phyloP scores from a whole-genome alignment of 306 rosid genomes.

The Crotalaria pallida region DNA sequence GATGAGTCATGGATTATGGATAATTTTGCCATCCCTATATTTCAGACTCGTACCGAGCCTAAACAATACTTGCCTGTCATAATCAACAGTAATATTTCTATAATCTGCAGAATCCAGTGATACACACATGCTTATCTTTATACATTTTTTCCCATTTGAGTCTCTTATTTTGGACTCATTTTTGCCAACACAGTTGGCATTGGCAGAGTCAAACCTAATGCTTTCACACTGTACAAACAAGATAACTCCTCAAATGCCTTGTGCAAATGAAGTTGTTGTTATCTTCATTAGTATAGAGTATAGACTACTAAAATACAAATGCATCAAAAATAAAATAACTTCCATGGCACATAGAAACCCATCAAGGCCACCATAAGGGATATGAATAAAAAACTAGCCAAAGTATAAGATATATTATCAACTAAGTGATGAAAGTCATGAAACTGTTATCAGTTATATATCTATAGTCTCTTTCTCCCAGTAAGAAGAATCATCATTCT shows the following conservation, averaged over 20 bases:
- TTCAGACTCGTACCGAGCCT: too few species aligned
- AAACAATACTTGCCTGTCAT: too few species aligned
- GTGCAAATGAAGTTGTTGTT: too few species aligned
- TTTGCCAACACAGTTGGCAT: background rate
- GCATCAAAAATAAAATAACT: background rate
- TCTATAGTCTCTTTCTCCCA: background rate
- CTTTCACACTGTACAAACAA: background rate
- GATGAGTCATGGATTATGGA: too few species aligned
- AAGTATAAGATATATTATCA: too few species aligned
- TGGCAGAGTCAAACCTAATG: background rate
- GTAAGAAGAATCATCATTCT: slow-evolving; percentile 17
- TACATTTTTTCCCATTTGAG: background rate
- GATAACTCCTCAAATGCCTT: background rate
- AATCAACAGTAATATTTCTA: too few species aligned
- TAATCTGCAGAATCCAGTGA: background rate
- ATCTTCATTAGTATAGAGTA: background rate
- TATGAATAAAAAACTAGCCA: background rate
- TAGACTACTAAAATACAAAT: background rate
- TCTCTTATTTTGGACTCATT: background rate
- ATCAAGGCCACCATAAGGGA: background rate
- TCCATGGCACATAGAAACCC: background rate
- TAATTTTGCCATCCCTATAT: too few species aligned
- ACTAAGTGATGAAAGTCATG: background rate
- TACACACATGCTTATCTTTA: background rate
- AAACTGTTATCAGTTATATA: background rate